Base-by-base conservation (phyloP, 352 stramenopile genomes). In the Phytophthora sojae region DNA sequence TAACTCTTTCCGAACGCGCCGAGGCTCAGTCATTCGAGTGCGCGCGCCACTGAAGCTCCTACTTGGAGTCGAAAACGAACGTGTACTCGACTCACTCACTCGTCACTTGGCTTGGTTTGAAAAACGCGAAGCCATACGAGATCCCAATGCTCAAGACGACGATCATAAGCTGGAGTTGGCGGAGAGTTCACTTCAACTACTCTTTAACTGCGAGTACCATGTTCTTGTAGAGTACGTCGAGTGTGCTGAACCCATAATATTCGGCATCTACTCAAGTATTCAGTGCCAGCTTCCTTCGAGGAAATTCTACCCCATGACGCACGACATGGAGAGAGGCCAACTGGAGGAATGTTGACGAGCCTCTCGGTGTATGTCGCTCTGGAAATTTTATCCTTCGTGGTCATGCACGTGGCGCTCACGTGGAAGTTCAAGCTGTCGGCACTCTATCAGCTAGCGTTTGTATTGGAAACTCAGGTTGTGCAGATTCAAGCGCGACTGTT, bases 171-270 rank as follows among this genome's bases (percentile, higher is more conserved):
- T 63, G 9, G 53, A 65, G 26, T 26, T 65, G 4, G 49, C 67
- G 6, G 44, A 63, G 11, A 57, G 54, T n/a, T 44, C 56, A 3
- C 61, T 73, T 0, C 30, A 65, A 8, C 30, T 77, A 2, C 49
- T 77, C 1, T 77, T 77, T 26, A 49, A 64, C 19, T 67, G 58
- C 44, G 70, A 77, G 37, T 77, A 74, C 32, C 57, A 64, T 12
- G 37, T 58, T 25, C 56, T 74, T 0, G 54, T 66, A 1, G 49
- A 68, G 35, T 77, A 71, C 19, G 66, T 77, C 44, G 66, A 74
- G 49, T 73, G 55, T 44, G 47, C 58, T 6, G 59, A 74, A 5
- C 70, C 70, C 6, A 44, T 67, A 3, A 44, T 77, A 14, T 77
- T 71, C n/a, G 23, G 49, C 3, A 23, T 64, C 1, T 72, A 77